Percentiles rank a stretch among this genome's conserved stretches.
These are phyloP conservation scores for Rachicladosporium sp. DNA, from an alignment of 2,329 filamentous ascomycete species.

Conservation along the genomic window DNA sequence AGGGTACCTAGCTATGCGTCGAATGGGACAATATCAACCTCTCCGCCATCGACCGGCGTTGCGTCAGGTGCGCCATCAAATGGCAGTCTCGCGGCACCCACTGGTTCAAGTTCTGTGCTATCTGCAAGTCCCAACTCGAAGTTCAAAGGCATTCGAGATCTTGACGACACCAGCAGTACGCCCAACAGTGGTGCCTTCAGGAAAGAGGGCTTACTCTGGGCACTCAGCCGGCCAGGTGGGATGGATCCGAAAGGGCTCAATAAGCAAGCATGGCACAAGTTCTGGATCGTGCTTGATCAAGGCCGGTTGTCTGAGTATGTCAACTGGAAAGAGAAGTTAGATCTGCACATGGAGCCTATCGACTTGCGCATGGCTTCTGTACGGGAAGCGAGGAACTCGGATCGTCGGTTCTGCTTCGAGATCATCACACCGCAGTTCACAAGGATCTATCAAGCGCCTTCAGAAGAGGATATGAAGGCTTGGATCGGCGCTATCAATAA, in stretches of 20 bases:
- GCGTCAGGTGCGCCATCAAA: constrained; percentile 14
- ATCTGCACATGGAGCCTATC: constrained; percentile 95
- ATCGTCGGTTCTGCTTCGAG: constrained; percentile 93
- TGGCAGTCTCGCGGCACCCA: constrained; percentile 13
- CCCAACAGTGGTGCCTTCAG: constrained; percentile 52
- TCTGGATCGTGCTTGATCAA: constrained; percentile 97
- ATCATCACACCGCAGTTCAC: constrained; percentile 95
- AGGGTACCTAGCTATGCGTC: constrained; percentile 14
- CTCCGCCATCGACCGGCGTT: constrained; percentile 15
- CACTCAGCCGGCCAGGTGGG: constrained; percentile 79
- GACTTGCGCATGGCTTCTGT: constrained; percentile 95
- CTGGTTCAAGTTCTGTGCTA: constrained; percentile 4
- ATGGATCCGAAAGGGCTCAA: constrained; percentile 91
- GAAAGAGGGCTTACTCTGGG: constrained; percentile 93
- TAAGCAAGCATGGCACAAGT: constrained; percentile 99
- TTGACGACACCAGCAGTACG: constrained; percentile 56
- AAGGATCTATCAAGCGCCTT: constrained; percentile 92
- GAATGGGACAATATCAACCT: constrained; percentile 13
- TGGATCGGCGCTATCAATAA: constrained; percentile 98
- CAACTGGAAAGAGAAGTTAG: constrained; percentile 96
- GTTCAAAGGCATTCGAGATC: constrained; percentile 85
- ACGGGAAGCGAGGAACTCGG: constrained; percentile 84
- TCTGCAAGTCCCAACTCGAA: constrained; percentile 34
- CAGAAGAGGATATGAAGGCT: constrained; percentile 92
- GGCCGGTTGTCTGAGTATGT: constrained; percentile 96